Conservation (phyloP, 495 filamentous ascomycete genomes). For the Evernia prunastri region DNA sequence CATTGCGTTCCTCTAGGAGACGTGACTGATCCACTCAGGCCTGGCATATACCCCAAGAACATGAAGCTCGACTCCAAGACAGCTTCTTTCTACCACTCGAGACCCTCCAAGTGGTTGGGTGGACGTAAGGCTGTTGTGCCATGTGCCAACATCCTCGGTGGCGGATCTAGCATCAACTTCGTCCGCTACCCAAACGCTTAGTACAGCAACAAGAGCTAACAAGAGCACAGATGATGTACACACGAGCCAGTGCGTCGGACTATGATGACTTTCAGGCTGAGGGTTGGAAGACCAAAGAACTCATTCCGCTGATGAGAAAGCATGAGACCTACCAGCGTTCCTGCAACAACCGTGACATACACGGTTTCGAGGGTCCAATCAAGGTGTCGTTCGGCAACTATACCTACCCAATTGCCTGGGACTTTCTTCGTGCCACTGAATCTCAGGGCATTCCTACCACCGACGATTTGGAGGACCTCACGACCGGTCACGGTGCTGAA, state of each 20-base stretch:
- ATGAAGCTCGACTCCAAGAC: conserved; percentile 83
- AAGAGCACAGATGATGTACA: conserved; percentile 61
- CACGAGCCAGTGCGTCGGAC: conserved; percentile 70
- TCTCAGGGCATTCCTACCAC: conserved; percentile 67
- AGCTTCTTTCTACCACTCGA: conserved; percentile 76
- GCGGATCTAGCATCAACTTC: conserved; percentile 77
- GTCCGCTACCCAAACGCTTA: conserved; percentile 32
- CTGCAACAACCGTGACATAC: conserved; percentile 66
- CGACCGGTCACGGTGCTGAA: conserved; percentile 43
- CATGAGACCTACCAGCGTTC: conserved; percentile 78
- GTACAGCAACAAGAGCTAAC: neutral
- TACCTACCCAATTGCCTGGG: conserved; percentile 64
- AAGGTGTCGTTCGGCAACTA: conserved; percentile 81
- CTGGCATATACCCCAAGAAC: conserved; percentile 71
- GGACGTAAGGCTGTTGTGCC: conserved; percentile 71
- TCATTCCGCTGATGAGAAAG: conserved; percentile 76
- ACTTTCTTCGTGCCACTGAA: conserved; percentile 74
- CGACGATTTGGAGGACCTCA: conserved; percentile 64
- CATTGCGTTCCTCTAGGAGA: neutral
- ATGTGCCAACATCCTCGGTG: conserved; percentile 70
- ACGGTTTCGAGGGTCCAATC: conserved; percentile 76
- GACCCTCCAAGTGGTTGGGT: conserved; percentile 64
- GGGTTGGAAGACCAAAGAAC: conserved; percentile 73
- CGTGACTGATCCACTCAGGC: conserved; percentile 34
- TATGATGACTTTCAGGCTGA: conserved; percentile 81